A percentile compares a stretch with the other conserved stretches of the same genome.
phyloP scores from a whole-genome alignment of 1,284 basidiomycete species.

The Moesziomyces aphidis region DNA sequence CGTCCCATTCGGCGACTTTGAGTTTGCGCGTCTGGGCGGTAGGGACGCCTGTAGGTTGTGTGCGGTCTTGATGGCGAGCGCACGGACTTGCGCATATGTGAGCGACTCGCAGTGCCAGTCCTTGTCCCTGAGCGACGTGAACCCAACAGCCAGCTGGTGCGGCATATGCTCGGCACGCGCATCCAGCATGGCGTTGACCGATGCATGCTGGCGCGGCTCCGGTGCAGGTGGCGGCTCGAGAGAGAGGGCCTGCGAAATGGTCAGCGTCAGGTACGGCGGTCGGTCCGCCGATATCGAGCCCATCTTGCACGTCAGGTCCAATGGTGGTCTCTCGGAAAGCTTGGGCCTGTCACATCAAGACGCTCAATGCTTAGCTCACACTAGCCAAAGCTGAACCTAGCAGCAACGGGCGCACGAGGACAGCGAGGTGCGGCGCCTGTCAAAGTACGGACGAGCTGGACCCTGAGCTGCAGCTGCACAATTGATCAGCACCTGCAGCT shows the following conservation, averaged over 20 bases:
- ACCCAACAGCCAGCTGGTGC: constrained; percentile 68
- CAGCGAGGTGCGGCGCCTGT: not conserved
- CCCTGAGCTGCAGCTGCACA: not conserved
- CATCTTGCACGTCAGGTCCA: constrained; percentile 8
- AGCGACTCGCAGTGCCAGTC: constrained; percentile 61
- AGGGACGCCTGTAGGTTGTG: constrained; percentile 9
- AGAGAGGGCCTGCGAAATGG: constrained; percentile 40
- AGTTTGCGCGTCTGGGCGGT: constrained; percentile 8
- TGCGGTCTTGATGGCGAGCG: constrained; percentile 9
- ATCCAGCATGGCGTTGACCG: constrained; percentile 67
- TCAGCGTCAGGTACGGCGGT: constrained; percentile 47
- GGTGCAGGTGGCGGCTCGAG: constrained; percentile 42
- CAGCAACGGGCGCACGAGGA: not conserved
- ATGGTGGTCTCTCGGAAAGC: not conserved
- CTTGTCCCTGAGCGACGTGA: constrained; percentile 49
- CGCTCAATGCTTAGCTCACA: not conserved
- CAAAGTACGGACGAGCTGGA: not conserved
- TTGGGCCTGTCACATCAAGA: not conserved
- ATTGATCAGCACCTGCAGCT: not conserved
- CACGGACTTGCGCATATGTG: constrained; percentile 30
- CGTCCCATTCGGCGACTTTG: constrained; percentile 11
- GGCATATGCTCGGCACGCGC: constrained; percentile 63
- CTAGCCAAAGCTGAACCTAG: not conserved
- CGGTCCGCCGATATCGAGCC: constrained; percentile 16
- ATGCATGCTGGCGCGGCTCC: constrained; percentile 64